Percentiles rank a stretch among this genome's conserved stretches.
Evolutionary conservation across 345 rosid genomes (phyloP).

Genomic region (Populus deltoides): DNA sequence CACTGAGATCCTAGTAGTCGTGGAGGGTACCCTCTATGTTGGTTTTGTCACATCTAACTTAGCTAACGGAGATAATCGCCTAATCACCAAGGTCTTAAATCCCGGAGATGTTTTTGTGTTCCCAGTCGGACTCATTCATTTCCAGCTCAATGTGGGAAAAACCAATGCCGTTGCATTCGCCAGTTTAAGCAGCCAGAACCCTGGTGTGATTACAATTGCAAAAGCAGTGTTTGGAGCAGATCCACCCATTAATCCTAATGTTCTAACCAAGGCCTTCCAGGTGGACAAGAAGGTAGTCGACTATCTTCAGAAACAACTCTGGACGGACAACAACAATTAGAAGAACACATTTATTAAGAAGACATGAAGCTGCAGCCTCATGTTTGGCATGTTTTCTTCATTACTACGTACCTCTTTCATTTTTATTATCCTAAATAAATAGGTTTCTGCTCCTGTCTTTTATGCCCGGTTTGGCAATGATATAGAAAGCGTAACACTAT

Average conservation of each 20-base stretch:
- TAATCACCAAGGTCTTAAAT: constrained; percentile 2
- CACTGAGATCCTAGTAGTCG: neutral
- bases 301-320: neutral
- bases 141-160: neutral
- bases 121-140: constrained; percentile 11
- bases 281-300: no score
- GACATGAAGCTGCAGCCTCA: no score
- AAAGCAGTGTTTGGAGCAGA: no score
- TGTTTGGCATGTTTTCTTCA: no score
- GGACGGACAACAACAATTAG: neutral
- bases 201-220: neutral
- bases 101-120: constrained; percentile 10
- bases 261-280: no score
- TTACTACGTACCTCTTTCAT: no score
- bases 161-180: neutral
- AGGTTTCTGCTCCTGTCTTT: no score
- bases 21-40: constrained; percentile 1
- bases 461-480: no score
- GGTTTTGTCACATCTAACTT: constrained; percentile 9
- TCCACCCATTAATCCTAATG: no score
- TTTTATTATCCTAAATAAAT: no score
- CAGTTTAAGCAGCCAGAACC: constrained; percentile 10
- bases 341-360: no score
- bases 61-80: neutral
- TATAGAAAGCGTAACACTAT: no score